Base-by-base conservation (phyloP, 169 alveolate species). In the Plasmodium ovale region DNA sequence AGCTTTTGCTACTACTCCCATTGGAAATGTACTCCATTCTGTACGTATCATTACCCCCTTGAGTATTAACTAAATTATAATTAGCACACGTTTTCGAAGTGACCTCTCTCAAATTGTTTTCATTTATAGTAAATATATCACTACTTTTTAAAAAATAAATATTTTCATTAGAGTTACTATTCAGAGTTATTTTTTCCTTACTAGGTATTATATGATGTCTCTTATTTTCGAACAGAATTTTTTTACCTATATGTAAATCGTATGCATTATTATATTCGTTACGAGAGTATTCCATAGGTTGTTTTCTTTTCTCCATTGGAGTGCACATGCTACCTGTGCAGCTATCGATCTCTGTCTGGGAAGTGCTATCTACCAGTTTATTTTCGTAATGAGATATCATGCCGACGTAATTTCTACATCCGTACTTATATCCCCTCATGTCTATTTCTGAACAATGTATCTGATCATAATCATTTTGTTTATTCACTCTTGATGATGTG, bases 171-270 rank as follows among this genome's bases (percentile, higher is more conserved):
- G 64, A 3, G 23, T 53, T 53, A 53, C 19, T 53, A 53, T 53
- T 53, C 19, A 10, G 14, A 16, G 19, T 16, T 16, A 53, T 53
- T 14, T 53, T 53, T 6, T 53, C 64, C 5, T 39, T 39, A 39
- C 23, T 16, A 14, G 3, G 14, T 14, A 1, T 53, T 29, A 53
- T 14, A n/a, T n/a, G n/a, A n/a, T n/a, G n/a, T n/a, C n/a, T n/a
- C n/a, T n/a, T n/a, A n/a, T n/a, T n/a, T n/a, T n/a, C n/a, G n/a
- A n/a, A n/a, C n/a, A n/a, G n/a, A n/a, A n/a, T n/a, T n/a, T 69
- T 69, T 69, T 44, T 47, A 16, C 25, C 49, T 7, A 47, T 4
- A 31, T 69, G 49, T 0, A 69, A 23, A 69, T 69, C 82, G 51
- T 69, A 69, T 7, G 44, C 33, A 21, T 27, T 10, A 35, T 69